These are phyloP conservation scores for Pisolithus microcarpus DNA, from an alignment of 768 basidiomycete genomes.

Conservation along the genomic window DNA sequence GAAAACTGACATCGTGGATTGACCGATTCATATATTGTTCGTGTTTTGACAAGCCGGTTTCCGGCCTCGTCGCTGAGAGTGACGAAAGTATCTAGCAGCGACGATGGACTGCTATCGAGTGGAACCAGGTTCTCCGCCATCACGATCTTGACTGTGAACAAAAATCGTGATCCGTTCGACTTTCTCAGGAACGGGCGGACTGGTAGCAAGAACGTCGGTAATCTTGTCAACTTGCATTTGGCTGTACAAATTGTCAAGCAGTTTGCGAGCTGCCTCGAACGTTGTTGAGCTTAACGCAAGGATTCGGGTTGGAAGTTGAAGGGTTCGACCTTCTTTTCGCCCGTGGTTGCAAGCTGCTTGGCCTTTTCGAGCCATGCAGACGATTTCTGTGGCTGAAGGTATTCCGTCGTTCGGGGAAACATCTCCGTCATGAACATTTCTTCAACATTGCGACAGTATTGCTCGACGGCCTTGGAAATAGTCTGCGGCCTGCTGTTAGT, in stretches of 20 bases:
- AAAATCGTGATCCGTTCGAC: conserved; percentile 56
- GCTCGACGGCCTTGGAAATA: conserved; percentile 84
- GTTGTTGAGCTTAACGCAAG: conserved; percentile 96
- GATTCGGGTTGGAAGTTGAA: conserved; percentile 93
- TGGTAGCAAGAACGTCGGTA: conserved; percentile 49
- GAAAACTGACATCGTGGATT: conserved; percentile 76
- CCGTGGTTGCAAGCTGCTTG: conserved; percentile 61
- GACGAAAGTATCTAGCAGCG: conserved; percentile 85
- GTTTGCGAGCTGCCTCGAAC: conserved; percentile 81
- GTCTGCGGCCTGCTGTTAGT: conserved; percentile 44
- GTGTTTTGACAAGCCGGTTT: conserved; percentile 84
- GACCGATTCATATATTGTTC: conserved; percentile 88
- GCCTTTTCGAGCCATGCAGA: conserved; percentile 87
- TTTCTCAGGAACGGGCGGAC: conserved; percentile 70
- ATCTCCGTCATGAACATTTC: conserved; percentile 91
- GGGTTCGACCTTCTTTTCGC: conserved; percentile 89
- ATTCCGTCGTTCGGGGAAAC: conserved; percentile 78
- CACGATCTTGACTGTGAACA: conserved; percentile 92
- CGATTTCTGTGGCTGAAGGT: conserved; percentile 76
- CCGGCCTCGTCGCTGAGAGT: conserved; percentile 92
- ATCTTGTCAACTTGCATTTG: conserved; percentile 88
- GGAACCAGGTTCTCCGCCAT: conserved; percentile 86
- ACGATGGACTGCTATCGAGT: conserved; percentile 65
- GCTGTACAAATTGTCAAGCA: conserved; percentile 91
- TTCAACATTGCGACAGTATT: conserved; percentile 85